These are phyloP conservation scores for Gossypium gossypioides DNA, from an alignment of 441 rosid species.

Conservation along the genomic window DNA sequence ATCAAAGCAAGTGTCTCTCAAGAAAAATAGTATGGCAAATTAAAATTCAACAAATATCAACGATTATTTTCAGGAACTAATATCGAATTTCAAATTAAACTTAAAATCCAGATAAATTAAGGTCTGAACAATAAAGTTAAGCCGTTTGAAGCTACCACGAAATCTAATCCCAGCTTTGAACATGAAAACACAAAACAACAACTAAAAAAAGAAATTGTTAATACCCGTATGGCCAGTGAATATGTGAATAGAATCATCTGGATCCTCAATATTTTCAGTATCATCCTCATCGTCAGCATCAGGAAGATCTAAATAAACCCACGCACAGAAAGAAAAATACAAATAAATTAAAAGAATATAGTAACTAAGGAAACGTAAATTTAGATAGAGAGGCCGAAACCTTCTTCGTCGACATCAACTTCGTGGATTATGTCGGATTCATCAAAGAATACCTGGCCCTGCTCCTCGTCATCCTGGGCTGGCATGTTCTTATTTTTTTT, in stretches of 20 bases:
- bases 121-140: neutral
- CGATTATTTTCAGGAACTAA: neutral
- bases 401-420: conserved; percentile 64
- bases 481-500: conserved; percentile 19
- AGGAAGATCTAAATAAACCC: conserved; percentile 50
- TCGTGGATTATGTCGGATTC: conserved; percentile 64
- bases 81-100: neutral
- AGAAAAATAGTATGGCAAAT: neutral
- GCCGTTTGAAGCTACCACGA: neutral
- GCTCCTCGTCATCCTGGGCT: conserved; percentile 40
- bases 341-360: neutral
- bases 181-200: neutral
- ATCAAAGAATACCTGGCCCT: conserved; percentile 62
- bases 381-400: conserved; percentile 17
- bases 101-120: neutral
- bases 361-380: neutral
- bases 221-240: conserved; percentile 81
- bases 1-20: neutral
- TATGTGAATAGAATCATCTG: conserved; percentile 71
- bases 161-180: neutral
- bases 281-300: conserved; percentile 34
- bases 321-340: neutral
- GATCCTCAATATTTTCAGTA: conserved; percentile 25
- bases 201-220: neutral
- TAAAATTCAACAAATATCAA: neutral